Percentiles rank a stretch among this genome's conserved stretches.
Conservation (phyloP, 805 yeast genomes). For the Saturnispora saitoi region DNA sequence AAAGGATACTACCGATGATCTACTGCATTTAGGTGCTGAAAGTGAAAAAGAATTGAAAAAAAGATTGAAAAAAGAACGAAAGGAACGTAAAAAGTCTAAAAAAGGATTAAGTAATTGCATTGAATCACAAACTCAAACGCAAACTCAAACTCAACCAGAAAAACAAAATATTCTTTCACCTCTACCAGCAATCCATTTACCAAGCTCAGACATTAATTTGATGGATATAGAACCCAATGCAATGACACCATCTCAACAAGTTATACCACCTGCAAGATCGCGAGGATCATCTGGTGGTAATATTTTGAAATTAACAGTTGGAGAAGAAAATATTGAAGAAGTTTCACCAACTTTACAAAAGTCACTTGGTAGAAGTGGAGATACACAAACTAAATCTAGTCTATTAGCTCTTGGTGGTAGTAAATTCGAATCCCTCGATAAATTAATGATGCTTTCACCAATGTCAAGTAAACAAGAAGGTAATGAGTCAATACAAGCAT, state of each 20-base stretch:
- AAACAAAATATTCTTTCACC: neutral
- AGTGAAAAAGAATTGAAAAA: conserved; percentile 14
- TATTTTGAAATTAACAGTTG: neutral
- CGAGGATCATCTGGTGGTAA: neutral
- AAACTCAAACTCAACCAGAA: neutral
- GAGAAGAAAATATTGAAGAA: conserved; percentile 4
- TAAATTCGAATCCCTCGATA: neutral
- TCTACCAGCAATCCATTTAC: neutral
- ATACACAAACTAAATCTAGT: neutral
- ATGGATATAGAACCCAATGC: neutral
- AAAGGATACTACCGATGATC: conserved; percentile 1
- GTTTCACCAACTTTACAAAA: conserved; percentile 9
- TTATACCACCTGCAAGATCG: neutral
- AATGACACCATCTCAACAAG: neutral
- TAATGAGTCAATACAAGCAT: neutral
- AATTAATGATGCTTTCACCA: conserved; percentile 7
- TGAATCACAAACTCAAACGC: conserved; percentile 4
- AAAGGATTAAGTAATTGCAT: conserved; percentile 16
- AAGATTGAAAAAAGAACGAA: conserved; percentile 18
- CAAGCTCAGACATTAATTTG: conserved; percentile 3
- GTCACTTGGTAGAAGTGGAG: conserved; percentile 3
- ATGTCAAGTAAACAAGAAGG: neutral
- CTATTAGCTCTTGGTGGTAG: neutral
- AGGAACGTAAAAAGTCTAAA: conserved; percentile 3
- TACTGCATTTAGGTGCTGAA: conserved; percentile 19